Percentiles rank a stretch among this genome's conserved stretches.
Evolutionary conservation across 257 asterid genomes (phyloP).

Genomic region (Coffea eugenioides): DNA sequence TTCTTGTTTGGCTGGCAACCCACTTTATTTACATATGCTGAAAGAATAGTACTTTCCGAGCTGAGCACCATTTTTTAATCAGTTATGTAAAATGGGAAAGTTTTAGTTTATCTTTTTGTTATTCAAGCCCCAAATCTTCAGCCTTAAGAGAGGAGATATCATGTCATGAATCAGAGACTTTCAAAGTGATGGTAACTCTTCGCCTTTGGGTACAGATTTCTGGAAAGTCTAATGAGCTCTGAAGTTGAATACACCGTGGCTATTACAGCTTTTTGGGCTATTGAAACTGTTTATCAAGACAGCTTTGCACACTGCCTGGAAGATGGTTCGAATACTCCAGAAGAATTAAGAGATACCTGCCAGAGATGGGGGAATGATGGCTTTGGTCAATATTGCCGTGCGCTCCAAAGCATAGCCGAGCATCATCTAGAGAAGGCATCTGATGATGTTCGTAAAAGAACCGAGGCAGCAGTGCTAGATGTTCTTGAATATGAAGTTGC

Average conservation of each 20-base stretch:
- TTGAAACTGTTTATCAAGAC: slow-evolving; percentile 76
- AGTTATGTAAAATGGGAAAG: background rate
- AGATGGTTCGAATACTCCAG: slow-evolving; percentile 53
- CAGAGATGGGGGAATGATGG: slow-evolving; percentile 66
- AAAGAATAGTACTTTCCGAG: background rate
- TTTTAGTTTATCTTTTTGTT: background rate
- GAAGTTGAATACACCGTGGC: slow-evolving; percentile 67
- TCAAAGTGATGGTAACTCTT: background rate
- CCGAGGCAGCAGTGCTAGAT: slow-evolving; percentile 47
- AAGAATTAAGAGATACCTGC: slow-evolving; percentile 69
- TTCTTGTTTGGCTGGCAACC: background rate
- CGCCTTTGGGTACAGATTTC: slow-evolving; percentile 35
- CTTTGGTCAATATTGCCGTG: slow-evolving; percentile 53
- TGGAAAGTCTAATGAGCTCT: slow-evolving; percentile 56
- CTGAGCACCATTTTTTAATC: background rate
- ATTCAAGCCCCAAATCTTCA: background rate
- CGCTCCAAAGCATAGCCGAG: slow-evolving; percentile 52
- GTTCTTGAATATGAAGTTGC: slow-evolving; percentile 66
- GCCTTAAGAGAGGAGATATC: too few relatives aligned
- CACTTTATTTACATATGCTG: background rate
- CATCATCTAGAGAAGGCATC: slow-evolving; percentile 49
- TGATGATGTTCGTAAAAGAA: slow-evolving; percentile 44
- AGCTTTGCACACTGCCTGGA: slow-evolving; percentile 85
- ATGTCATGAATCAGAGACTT: background rate
- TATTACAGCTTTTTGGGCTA: slow-evolving; percentile 72